Evolutionary conservation across 2,329 filamentous ascomycete genomes (phyloP).

Genomic region (Ophiostoma populinum): DNA sequence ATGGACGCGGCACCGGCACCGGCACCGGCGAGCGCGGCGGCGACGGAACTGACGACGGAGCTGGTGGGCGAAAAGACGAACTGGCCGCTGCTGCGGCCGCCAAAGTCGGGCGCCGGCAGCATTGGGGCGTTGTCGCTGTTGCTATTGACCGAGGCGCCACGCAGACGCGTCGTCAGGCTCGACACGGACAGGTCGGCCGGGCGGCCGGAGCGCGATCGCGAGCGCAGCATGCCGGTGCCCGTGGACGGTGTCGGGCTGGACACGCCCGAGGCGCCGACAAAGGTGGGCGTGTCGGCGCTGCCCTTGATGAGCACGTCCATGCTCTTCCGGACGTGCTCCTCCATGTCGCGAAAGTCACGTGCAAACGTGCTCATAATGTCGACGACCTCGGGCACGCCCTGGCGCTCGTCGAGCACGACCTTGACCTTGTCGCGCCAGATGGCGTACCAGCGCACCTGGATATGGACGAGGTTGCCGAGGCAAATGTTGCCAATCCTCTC

Average conservation of each 20-base stretch:
- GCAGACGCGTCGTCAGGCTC: slow-evolving; percentile 20
- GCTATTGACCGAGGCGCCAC: slow-evolving; percentile 43
- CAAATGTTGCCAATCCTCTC: slow-evolving; percentile 72
- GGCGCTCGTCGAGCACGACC: slow-evolving; percentile 48
- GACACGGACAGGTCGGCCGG: slow-evolving; percentile 30
- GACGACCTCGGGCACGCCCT: slow-evolving; percentile 43
- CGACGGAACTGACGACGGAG: not conserved
- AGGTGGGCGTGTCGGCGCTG: slow-evolving; percentile 36
- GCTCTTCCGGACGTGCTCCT: slow-evolving; percentile 46
- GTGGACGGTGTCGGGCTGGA: too few relatives aligned
- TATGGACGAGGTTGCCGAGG: slow-evolving; percentile 65
- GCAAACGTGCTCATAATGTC: slow-evolving; percentile 66
- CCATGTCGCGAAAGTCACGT: slow-evolving; percentile 59
- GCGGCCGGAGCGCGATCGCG: slow-evolving; percentile 26
- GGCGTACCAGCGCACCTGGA: slow-evolving; percentile 68
- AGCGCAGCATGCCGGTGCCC: slow-evolving; percentile 23
- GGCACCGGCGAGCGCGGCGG: not conserved
- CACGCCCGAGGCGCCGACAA: too few relatives aligned
- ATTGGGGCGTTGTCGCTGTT: slow-evolving; percentile 46
- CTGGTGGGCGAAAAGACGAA: slow-evolving; percentile 40
- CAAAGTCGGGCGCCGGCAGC: slow-evolving; percentile 48
- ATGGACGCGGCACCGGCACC: slow-evolving; percentile 5
- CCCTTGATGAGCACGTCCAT: slow-evolving; percentile 66
- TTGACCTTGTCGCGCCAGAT: slow-evolving; percentile 74
- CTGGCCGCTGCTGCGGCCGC: slow-evolving; percentile 46